phyloP scores from a whole-genome alignment of 257 asterid species.

The Petunia secreta region DNA sequence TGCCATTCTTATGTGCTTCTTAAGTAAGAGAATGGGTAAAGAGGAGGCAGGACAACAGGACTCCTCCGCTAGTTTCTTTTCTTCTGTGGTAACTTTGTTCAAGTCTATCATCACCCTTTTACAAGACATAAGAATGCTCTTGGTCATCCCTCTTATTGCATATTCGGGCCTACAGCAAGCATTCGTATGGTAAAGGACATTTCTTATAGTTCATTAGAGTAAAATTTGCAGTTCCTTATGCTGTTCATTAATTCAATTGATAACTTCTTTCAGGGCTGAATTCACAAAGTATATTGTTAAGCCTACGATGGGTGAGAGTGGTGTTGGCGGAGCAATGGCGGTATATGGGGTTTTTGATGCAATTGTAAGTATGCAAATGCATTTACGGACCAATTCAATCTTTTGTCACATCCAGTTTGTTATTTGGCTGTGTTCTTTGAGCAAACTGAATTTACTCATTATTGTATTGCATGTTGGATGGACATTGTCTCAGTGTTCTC shows the following conservation, averaged over 20 bases:
- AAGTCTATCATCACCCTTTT: constrained; percentile 60
- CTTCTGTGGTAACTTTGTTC: constrained; percentile 61
- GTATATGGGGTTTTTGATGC: constrained; percentile 91
- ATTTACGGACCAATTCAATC: neutral
- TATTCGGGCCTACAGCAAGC: constrained; percentile 97
- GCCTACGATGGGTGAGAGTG: constrained; percentile 89
- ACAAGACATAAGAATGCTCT: constrained; percentile 67
- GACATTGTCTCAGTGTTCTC: constrained; percentile 64
- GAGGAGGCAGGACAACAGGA: constrained; percentile 53
- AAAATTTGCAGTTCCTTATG: neutral
- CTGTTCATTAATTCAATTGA: neutral
- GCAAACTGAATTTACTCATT: neutral
- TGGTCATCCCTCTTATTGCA: constrained; percentile 85
- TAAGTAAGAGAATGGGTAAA: constrained; percentile 68
- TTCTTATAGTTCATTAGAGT: neutral
- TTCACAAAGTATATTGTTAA: constrained; percentile 85
- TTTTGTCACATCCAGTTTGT: neutral
- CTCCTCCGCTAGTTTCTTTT: constrained; percentile 47
- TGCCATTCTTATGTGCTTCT: constrained; percentile 80
- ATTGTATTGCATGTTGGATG: neutral
- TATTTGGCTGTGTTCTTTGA: constrained; percentile 18
- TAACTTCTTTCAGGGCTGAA: constrained; percentile 65
- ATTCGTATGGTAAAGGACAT: constrained; percentile 75
- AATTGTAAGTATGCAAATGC: constrained; percentile 57
- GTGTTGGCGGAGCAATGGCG: constrained; percentile 98